A percentile compares a stretch with the other conserved stretches of the same genome.
phyloP scores from a whole-genome alignment of 768 basidiomycete genomes.

The Clitopilus passeckerianus region DNA sequence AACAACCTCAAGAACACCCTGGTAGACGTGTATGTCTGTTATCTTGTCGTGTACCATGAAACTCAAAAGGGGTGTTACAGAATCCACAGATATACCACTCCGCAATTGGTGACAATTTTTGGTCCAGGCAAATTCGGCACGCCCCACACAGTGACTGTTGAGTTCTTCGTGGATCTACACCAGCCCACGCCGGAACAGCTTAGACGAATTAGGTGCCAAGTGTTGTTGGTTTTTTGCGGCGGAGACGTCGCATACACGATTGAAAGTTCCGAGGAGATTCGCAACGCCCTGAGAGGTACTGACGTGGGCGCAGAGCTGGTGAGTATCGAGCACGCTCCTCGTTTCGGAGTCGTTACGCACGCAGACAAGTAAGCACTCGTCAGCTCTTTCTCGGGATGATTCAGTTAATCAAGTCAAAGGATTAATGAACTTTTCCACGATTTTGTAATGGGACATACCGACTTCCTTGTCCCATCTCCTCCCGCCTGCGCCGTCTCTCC shows the following conservation, averaged over 20 bases:
- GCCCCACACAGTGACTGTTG: slow-evolving; percentile 25
- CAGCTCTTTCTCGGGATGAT: background rate
- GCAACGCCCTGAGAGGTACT: slow-evolving; percentile 16
- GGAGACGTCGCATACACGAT: slow-evolving; percentile 31
- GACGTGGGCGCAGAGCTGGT: slow-evolving; percentile 21
- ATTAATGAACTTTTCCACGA: slow-evolving; percentile 23
- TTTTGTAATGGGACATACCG: slow-evolving; percentile 21
- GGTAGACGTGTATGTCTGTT: slow-evolving; percentile 16
- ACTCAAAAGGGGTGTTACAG: slow-evolving; percentile 5
- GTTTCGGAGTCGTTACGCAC: slow-evolving; percentile 31
- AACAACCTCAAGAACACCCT: slow-evolving; percentile 11
- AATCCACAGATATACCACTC: slow-evolving; percentile 16
- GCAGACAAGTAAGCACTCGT: slow-evolving; percentile 18
- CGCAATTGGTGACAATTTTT: slow-evolving; percentile 19
- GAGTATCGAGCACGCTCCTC: slow-evolving; percentile 23
- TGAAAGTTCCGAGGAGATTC: slow-evolving; percentile 18
- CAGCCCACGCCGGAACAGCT: slow-evolving; percentile 14
- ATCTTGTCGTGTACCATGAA: too few species aligned
- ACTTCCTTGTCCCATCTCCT: slow-evolving; percentile 13
- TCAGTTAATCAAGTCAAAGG: slow-evolving; percentile 9
- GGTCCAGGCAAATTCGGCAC: slow-evolving; percentile 20
- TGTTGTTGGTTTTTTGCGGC: slow-evolving; percentile 26
- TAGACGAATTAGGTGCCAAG: slow-evolving; percentile 21
- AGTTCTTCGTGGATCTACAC: slow-evolving; percentile 22
- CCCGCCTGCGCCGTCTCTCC: slow-evolving; percentile 18